A percentile compares a stretch with the other conserved stretches of the same genome.
phyloP scores from a whole-genome alignment of 768 basidiomycete genomes.

The Kwoniella dendrophila region DNA sequence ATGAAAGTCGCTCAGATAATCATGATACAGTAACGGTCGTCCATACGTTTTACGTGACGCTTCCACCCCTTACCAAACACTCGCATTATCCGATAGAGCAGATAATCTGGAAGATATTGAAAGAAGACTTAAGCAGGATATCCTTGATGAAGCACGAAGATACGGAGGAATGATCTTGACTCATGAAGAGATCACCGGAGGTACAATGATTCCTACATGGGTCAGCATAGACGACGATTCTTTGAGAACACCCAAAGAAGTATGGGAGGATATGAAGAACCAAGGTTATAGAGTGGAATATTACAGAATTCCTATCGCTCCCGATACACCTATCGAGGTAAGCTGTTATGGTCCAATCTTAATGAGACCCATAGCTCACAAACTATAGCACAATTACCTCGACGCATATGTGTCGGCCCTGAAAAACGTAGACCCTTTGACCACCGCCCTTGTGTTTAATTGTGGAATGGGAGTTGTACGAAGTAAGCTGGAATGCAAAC shows the following conservation, averaged over 20 bases:
- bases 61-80: slow-evolving; percentile 74
- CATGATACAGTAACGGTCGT: slow-evolving; percentile 55
- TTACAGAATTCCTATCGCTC: slow-evolving; percentile 93
- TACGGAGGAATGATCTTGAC: slow-evolving; percentile 89
- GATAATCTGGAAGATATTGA: slow-evolving; percentile 92
- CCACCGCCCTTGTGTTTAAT: slow-evolving; percentile 84
- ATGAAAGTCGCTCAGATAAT: background rate
- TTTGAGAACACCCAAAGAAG: slow-evolving; percentile 83
- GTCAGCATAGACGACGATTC: slow-evolving; percentile 79
- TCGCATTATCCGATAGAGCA: slow-evolving; percentile 84
- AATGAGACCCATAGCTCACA: slow-evolving; percentile 1
- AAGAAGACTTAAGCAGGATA: slow-evolving; percentile 81
- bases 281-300: slow-evolving; percentile 96
- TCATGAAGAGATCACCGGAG: slow-evolving; percentile 81
- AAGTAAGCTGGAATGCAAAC: slow-evolving; percentile 29
- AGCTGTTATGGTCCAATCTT: slow-evolving; percentile 19
- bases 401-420: slow-evolving; percentile 88
- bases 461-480: slow-evolving; percentile 97
- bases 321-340: slow-evolving; percentile 86
- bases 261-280: slow-evolving; percentile 75
- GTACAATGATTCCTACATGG: slow-evolving; percentile 88
- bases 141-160: slow-evolving; percentile 77
- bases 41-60: slow-evolving; percentile 92
- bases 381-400: slow-evolving; percentile 80
- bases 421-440: slow-evolving; percentile 72